Evolutionary conservation across 306 rosid species (phyloP).

Genomic region (Vigna hirtella): DNA sequence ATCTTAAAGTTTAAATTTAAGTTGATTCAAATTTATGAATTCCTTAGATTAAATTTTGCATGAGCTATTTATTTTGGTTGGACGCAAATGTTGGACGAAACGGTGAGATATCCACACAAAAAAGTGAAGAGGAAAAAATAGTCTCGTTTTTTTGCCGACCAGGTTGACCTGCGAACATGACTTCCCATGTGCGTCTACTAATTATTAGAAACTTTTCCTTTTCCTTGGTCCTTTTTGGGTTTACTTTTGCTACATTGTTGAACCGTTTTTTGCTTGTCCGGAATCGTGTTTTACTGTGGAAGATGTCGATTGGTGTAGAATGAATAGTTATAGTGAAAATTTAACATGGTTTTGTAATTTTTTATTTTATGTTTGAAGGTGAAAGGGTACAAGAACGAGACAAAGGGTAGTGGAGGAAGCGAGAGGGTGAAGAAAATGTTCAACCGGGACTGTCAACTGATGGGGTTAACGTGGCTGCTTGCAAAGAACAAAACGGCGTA

Average conservation of each 20-base stretch:
- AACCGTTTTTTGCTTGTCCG: background rate
- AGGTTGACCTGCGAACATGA: constrained; percentile 37
- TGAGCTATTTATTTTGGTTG: background rate
- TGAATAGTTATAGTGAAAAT: background rate
- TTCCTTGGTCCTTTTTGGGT: background rate
- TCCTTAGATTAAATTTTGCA: no score
- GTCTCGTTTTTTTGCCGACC: constrained; percentile 17
- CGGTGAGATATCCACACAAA: background rate
- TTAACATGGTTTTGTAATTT: background rate
- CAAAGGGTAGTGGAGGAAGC: constrained; percentile 49
- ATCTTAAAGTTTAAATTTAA: no score
- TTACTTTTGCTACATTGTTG: background rate
- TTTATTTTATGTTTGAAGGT: constrained; percentile 46
- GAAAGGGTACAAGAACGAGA: constrained; percentile 62
- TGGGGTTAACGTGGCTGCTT: constrained; percentile 95
- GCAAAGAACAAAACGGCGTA: constrained; percentile 89
- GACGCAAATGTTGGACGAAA: background rate
- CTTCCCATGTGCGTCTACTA: constrained; percentile 28
- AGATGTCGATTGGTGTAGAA: background rate
- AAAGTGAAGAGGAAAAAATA: background rate
- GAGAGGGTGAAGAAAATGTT: constrained; percentile 86
- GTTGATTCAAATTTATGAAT: no score
- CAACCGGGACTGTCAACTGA: constrained; percentile 89
- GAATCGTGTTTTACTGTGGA: background rate
- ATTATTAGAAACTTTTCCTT: constrained; percentile 6